Evolutionary conservation across 2,329 filamentous ascomycete species (phyloP).

Genomic region (Colletotrichum coccodes): DNA sequence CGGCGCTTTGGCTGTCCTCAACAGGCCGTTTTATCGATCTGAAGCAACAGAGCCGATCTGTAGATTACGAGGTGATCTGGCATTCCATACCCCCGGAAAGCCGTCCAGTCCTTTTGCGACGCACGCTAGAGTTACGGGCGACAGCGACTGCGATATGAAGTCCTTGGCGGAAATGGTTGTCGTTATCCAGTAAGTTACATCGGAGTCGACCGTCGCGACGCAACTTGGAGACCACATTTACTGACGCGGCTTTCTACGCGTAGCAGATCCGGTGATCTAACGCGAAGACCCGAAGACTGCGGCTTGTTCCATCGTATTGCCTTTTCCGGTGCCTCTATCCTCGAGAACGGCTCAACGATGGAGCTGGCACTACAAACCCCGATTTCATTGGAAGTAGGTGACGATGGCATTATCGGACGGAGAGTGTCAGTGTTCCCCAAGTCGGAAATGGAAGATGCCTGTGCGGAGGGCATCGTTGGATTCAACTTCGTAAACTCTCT

Average conservation of each 20-base stretch:
- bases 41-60: background rate
- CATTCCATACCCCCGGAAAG: conserved; percentile 54
- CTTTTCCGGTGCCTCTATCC: conserved; percentile 36
- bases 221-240: too few relatives aligned
- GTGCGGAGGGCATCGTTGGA: conserved; percentile 62
- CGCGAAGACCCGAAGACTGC: conserved; percentile 50
- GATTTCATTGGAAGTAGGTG: conserved; percentile 55
- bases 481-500: conserved; percentile 48
- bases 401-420: conserved; percentile 58
- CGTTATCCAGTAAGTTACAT: conserved; percentile 54
- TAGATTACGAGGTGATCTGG: conserved; percentile 48
- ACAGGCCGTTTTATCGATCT: conserved; percentile 30
- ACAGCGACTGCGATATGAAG: background rate
- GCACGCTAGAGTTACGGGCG: conserved; percentile 52
- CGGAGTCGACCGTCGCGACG: too few relatives aligned
- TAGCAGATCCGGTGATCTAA: conserved; percentile 56
- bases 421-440: conserved; percentile 53
- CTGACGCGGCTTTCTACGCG: background rate
- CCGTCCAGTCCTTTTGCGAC: conserved; percentile 51
- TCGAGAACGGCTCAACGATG: conserved; percentile 33
- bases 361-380: conserved; percentile 50
- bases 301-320: conserved; percentile 52
- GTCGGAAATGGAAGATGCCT: conserved; percentile 39
- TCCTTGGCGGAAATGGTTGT: conserved; percentile 43
- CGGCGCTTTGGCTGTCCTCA: conserved; percentile 58